A percentile compares a stretch with the other conserved stretches of the same genome.
Evolutionary conservation across 495 filamentous ascomycete genomes (phyloP).

Genomic region (Pseudomonodictys pantanalensis): DNA sequence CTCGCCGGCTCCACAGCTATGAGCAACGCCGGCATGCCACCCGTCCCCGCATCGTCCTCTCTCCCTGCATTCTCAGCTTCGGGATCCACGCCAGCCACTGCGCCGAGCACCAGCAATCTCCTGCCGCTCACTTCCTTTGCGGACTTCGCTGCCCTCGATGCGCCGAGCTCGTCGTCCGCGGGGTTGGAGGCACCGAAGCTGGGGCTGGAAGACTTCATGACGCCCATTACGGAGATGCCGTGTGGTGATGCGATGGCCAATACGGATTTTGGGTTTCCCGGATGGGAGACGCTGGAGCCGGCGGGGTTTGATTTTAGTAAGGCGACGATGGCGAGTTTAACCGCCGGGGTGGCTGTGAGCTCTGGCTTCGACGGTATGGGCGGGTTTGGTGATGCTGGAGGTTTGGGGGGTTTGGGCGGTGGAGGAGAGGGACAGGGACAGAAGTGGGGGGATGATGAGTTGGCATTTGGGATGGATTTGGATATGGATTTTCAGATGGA

Average conservation of each 20-base stretch:
- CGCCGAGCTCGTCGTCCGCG: neutral
- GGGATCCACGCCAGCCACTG: neutral
- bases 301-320: neutral
- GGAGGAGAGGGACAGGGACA: neutral
- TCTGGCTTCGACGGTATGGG: neutral
- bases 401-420: neutral
- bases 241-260: neutral
- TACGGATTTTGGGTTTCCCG: slow-evolving; percentile 7
- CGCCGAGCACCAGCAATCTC: too few species aligned
- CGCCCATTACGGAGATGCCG: neutral
- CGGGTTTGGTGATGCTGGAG: too few species aligned
- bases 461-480: slow-evolving; percentile 14
- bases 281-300: slow-evolving; percentile 16
- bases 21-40: too few species aligned
- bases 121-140: too few species aligned
- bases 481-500: slow-evolving; percentile 24
- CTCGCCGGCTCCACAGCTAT: neutral
- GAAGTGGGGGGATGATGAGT: slow-evolving; percentile 17
- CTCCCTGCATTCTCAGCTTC: neutral
- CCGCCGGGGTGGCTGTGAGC: slow-evolving; percentile 1
- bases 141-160: neutral
- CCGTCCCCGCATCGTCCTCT: neutral
- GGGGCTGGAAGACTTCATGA: neutral
- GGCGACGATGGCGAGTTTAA: neutral
- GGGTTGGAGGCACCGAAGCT: neutral